Conservation (phyloP, 2,329 filamentous ascomycete species). For the Paramyrothecium sp. region DNA sequence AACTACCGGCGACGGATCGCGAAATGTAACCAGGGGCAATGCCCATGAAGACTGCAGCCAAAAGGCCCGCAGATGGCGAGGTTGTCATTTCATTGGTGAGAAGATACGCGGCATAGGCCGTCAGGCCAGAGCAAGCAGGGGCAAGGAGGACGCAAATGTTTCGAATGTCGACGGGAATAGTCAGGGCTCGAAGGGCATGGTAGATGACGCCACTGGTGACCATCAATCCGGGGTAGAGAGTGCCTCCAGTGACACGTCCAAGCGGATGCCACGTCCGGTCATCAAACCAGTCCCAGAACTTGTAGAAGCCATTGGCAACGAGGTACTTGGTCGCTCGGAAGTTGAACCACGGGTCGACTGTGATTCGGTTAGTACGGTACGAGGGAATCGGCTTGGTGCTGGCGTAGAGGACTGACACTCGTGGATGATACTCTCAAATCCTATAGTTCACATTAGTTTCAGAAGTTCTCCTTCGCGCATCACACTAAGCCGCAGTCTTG, state of each 20-base stretch:
- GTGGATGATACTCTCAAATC: slow-evolving; percentile 99
- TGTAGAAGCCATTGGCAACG: slow-evolving; percentile 94
- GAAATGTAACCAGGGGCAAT: slow-evolving; percentile 98
- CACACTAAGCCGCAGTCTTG: too few relatives aligned
- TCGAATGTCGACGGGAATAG: slow-evolving; percentile 93
- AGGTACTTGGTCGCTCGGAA: slow-evolving; percentile 98
- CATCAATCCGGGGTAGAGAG: slow-evolving; percentile 98
- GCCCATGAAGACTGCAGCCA: slow-evolving; percentile 95
- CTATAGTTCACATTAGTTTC: slow-evolving; percentile 44
- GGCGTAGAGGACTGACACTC: slow-evolving; percentile 71
- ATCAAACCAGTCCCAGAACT: slow-evolving; percentile 99
- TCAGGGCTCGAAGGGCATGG: slow-evolving; percentile 83
- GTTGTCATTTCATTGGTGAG: slow-evolving; percentile 96
- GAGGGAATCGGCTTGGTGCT: slow-evolving; percentile 7
- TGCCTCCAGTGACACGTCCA: slow-evolving; percentile 95
- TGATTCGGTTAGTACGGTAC: slow-evolving; percentile 22
- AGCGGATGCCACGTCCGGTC: slow-evolving; percentile 99
- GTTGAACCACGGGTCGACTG: slow-evolving; percentile 99
- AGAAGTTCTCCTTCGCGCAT: too few relatives aligned
- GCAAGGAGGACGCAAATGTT: slow-evolving; percentile 98
- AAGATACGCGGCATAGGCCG: slow-evolving; percentile 89
- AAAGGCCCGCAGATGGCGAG: slow-evolving; percentile 90
- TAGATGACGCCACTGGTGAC: slow-evolving; percentile 98
- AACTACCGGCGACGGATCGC: slow-evolving; percentile 93
- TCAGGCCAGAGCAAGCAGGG: slow-evolving; percentile 90